Conservation (phyloP, 306 rosid genomes). For the Corylus americana region DNA sequence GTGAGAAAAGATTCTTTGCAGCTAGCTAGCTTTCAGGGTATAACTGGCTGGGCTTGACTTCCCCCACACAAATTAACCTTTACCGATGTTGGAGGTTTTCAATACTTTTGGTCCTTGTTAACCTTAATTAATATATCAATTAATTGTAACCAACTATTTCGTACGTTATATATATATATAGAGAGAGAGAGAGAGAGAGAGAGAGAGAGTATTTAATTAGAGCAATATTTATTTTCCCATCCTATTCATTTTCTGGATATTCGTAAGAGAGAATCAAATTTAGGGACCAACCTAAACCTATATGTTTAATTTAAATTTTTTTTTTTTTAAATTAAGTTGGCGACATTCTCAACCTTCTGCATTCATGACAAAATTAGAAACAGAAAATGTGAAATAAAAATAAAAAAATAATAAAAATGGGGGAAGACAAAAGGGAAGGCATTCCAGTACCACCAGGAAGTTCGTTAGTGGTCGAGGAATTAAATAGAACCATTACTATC, state of each 20-base stretch:
- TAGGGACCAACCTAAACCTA: slow-evolving; percentile 11
- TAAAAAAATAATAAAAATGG: not conserved
- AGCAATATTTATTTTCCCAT: not conserved
- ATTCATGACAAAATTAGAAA: not conserved
- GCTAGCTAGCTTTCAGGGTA: not conserved
- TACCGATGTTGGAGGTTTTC: slow-evolving; percentile 3
- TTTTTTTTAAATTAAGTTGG: not conserved
- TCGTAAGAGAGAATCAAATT: not conserved
- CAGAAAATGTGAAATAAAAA: not conserved
- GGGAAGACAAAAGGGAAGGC: not conserved
- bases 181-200: no score
- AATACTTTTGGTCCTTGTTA: not conserved
- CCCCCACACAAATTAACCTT: not conserved
- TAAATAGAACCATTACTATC: not conserved
- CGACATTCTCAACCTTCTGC: not conserved
- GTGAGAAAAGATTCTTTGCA: not conserved
- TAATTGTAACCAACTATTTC: not conserved
- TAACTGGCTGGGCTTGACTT: not conserved
- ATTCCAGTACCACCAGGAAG: not conserved
- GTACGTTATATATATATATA: no score
- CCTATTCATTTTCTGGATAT: not conserved
- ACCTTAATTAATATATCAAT: not conserved
- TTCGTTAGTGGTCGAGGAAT: not conserved
- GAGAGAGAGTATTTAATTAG: no score
- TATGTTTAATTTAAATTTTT: not conserved